These are phyloP conservation scores for Quercus lobata DNA, from an alignment of 331 rosid species.

Conservation along the genomic window DNA sequence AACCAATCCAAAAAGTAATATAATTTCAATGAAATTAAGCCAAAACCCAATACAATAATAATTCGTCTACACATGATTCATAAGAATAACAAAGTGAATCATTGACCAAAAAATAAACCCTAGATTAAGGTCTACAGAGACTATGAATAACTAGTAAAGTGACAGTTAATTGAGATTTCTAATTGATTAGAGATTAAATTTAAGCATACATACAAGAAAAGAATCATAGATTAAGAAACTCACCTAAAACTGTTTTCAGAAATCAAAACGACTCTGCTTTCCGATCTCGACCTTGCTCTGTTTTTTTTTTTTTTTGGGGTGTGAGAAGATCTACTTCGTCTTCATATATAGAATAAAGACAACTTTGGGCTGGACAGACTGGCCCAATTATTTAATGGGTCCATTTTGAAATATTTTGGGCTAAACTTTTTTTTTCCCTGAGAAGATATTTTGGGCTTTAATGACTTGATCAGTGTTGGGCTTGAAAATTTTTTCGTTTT, in stretches of 20 bases:
- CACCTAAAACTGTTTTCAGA: neutral
- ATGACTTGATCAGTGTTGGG: too few relatives aligned
- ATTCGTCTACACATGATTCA: neutral
- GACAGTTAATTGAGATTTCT: neutral
- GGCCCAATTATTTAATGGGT: neutral
- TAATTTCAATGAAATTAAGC: neutral
- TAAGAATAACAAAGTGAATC: neutral
- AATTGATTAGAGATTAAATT: neutral
- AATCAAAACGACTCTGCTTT: neutral
- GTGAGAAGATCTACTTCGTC: neutral
- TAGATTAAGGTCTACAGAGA: neutral
- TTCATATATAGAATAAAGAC: neutral
- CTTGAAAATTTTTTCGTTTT: neutral
- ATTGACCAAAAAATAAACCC: neutral
- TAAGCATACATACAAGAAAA: neutral
- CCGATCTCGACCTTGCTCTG: neutral
- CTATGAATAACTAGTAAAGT: neutral
- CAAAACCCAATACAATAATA: neutral
- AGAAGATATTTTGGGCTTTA: too few relatives aligned
- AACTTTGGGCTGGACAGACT: neutral
- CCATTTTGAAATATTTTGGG: neutral
- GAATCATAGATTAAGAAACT: neutral
- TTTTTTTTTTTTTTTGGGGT: neutral
- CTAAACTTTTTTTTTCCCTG: neutral
- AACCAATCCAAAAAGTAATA: neutral